phyloP scores from a whole-genome alignment of 257 asterid genomes.

The Fraxinus americana region DNA sequence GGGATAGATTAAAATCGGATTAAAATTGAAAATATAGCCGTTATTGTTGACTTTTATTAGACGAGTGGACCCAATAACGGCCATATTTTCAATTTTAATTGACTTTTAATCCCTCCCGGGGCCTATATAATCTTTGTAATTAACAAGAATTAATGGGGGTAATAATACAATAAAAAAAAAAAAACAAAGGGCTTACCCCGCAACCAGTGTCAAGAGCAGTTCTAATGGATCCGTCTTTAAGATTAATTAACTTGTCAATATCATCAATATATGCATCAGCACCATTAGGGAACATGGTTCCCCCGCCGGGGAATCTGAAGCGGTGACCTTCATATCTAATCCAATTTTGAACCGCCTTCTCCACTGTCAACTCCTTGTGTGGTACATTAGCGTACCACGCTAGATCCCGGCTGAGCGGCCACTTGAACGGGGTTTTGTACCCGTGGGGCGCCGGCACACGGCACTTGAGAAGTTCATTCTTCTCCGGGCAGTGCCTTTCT shows the following conservation, averaged over 20 bases:
- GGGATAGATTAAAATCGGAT: too few relatives aligned
- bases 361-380: constrained; percentile 76
- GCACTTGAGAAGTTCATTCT: constrained; percentile 55
- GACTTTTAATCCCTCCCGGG: too few relatives aligned
- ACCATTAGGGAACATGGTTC: constrained; percentile 86
- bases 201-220: constrained; percentile 98
- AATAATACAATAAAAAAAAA: too few relatives aligned
- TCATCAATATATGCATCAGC: constrained; percentile 79
- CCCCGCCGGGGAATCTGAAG: constrained; percentile 88
- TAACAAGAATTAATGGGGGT: too few relatives aligned
- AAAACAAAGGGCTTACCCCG: constrained; percentile 51
- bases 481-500: constrained; percentile 76
- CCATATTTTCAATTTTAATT: too few relatives aligned
- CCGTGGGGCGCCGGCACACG: constrained; percentile 76
- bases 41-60: too few relatives aligned
- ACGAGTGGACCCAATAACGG: too few relatives aligned
- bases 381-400: constrained; percentile 92
- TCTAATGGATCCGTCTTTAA: constrained; percentile 72
- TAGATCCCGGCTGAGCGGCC: constrained; percentile 79
- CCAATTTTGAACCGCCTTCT: constrained; percentile 93
- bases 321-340: constrained; percentile 72
- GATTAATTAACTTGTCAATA: constrained; percentile 64
- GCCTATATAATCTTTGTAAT: background rate
- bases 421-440: constrained; percentile 68
- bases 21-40: too few relatives aligned